These are phyloP conservation scores for Fistulinella cinereoalba DNA, from an alignment of 1,284 basidiomycete species.

Conservation along the genomic window DNA sequence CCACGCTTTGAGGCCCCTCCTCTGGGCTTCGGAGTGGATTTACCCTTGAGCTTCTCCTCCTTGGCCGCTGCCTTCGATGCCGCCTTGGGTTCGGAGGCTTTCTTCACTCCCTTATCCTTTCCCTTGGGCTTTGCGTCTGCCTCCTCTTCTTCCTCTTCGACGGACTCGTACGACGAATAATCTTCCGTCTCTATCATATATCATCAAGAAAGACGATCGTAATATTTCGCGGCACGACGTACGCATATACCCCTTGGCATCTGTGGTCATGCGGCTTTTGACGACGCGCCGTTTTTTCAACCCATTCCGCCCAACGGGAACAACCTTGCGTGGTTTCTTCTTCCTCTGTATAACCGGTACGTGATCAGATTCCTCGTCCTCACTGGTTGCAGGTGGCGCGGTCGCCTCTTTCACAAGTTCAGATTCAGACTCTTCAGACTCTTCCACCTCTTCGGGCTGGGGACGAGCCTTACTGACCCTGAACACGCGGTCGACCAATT, in stretches of 20 bases:
- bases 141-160: conserved; percentile 61
- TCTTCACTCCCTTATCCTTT: conserved; percentile 25
- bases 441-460: conserved; percentile 22
- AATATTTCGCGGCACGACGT: conserved; percentile 19
- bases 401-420: conserved; percentile 8
- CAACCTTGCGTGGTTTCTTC: conserved; percentile 56
- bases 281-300: conserved; percentile 65
- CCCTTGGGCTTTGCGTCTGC: conserved; percentile 32
- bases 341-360: conserved; percentile 42
- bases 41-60: conserved; percentile 20
- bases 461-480: conserved; percentile 1
- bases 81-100: conserved; percentile 31
- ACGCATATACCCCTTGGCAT: conserved; percentile 74
- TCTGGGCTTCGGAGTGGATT: conserved; percentile 15
- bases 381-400: conserved; percentile 24
- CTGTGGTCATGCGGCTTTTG: conserved; percentile 53
- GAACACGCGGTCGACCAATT: conserved; percentile 48
- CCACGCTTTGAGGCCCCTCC: conserved; percentile 27
- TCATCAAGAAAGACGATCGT: neutral
- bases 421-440: conserved; percentile 26
- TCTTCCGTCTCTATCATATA: conserved; percentile 77
- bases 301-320: conserved; percentile 69
- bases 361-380: conserved; percentile 32
- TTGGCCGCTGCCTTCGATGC: conserved; percentile 9
- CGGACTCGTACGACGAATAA: conserved; percentile 76